These are phyloP conservation scores for Aspergillus nanangensis DNA, from an alignment of 495 filamentous ascomycete genomes.

Conservation along the genomic window DNA sequence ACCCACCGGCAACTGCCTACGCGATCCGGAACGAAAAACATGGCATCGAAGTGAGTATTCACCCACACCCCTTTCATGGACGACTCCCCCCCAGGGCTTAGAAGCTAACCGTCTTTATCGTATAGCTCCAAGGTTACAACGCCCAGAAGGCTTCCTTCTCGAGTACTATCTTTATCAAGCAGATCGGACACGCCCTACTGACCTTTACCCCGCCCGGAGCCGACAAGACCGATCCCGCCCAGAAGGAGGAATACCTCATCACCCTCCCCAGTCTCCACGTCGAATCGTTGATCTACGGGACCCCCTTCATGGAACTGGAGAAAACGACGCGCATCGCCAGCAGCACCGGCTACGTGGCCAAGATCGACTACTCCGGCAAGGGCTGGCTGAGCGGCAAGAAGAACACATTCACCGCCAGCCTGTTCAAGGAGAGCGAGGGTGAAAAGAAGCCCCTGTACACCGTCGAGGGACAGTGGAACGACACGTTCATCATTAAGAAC, in stretches of 20 bases:
- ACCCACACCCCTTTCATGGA: neutral
- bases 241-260: slow-evolving; percentile 77
- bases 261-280: slow-evolving; percentile 91
- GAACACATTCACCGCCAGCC: slow-evolving; percentile 76
- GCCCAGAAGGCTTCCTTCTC: slow-evolving; percentile 96
- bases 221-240: slow-evolving; percentile 34
- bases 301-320: slow-evolving; percentile 88
- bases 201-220: slow-evolving; percentile 60
- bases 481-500: slow-evolving; percentile 73
- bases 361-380: slow-evolving; percentile 87
- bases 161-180: slow-evolving; percentile 89
- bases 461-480: slow-evolving; percentile 88
- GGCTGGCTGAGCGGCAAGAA: slow-evolving; percentile 95
- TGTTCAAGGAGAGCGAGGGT: slow-evolving; percentile 66
- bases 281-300: slow-evolving; percentile 86
- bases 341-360: slow-evolving; percentile 82
- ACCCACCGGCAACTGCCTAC: slow-evolving; percentile 96
- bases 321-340: slow-evolving; percentile 76
- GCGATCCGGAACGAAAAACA: slow-evolving; percentile 81
- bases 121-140: slow-evolving; percentile 84
- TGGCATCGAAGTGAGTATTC: slow-evolving; percentile 57
- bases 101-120: neutral
- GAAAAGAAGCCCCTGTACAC: slow-evolving; percentile 84
- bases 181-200: slow-evolving; percentile 90
- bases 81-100: neutral